Base-by-base conservation (phyloP, 495 filamentous ascomycete species). In the Penicillium macrosclerotiorum region DNA sequence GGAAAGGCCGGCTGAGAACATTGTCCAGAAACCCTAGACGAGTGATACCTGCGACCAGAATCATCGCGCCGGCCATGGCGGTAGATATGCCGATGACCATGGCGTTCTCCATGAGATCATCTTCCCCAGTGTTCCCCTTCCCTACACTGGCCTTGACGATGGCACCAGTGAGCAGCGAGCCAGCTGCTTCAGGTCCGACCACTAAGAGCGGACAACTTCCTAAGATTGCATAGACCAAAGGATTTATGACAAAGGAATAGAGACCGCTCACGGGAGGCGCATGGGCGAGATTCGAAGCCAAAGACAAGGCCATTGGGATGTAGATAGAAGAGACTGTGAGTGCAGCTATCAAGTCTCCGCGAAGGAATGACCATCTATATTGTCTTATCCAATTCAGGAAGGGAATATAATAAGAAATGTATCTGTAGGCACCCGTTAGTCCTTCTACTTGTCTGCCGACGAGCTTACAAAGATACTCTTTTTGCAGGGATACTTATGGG, bases 261-360 rank as follows among this genome's bases (percentile, higher is more conserved):
- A 99, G 76, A n/a, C 93, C 93, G 59, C 95, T 90, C 66, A 97
- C 89, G 0, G 93, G 84, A 7, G 92, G 90, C 12, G 96, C 81
- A 57, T 97, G 92, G 5, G 85, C 93, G 29, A 99, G 82, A 63
- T 97, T 99, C 20, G 86, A 81, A n/a, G 92, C 90, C 47, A 90
- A 78, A 4, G 91, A 96, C 20, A 99, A 78, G 0, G 92, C 84
- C 92, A 99, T 96, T 19, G 93, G 93, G 27, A 99, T 88, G 59
- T 99, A 99, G 71, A 99, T 90, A 11, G 90, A 95, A 1, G 92
- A 89, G 68, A 99, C 84, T 2, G 93, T 96, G 41, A 97, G 63
- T 34, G 87, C 77, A 9, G 93, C 90, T 8, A 90, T 74, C 23
- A 96, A 72, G 68, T 99, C 93, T 23, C 94, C 93, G 52, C 84